Evolutionary conservation across 805 yeast species (phyloP).

Genomic region (Pichia heedii): DNA sequence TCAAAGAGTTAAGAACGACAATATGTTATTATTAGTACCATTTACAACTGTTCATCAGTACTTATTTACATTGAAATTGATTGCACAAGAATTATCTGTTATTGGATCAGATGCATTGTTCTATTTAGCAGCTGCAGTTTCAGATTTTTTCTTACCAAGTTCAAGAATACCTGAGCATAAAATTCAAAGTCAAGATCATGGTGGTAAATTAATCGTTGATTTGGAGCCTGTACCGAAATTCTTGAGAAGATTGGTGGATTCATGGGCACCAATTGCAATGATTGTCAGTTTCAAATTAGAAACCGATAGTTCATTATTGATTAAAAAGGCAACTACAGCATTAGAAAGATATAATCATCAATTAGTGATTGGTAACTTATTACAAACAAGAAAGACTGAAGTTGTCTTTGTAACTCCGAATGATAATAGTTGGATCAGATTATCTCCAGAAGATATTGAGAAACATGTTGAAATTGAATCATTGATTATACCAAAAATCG

Average conservation of each 20-base stretch:
- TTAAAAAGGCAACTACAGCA: constrained; percentile 71
- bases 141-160: constrained; percentile 88
- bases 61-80: constrained; percentile 66
- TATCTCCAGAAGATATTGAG: constrained; percentile 34
- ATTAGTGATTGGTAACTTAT: constrained; percentile 84
- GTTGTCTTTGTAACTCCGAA: constrained; percentile 72
- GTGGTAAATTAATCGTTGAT: constrained; percentile 73
- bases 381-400: constrained; percentile 80
- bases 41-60: constrained; percentile 95
- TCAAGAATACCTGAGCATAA: constrained; percentile 87
- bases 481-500: constrained; percentile 69
- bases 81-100: constrained; percentile 50
- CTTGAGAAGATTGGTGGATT: constrained; percentile 73
- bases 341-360: constrained; percentile 83
- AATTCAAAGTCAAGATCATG: constrained; percentile 68
- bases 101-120: constrained; percentile 57
- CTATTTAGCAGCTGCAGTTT: constrained; percentile 94
- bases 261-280: constrained; percentile 95
- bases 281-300: constrained; percentile 90
- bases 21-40: constrained; percentile 61
- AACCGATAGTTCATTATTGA: constrained; percentile 65
- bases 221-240: constrained; percentile 96
- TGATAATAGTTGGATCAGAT: constrained; percentile 40
- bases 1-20: constrained; percentile 38
- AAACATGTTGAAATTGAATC: constrained; percentile 60